Evolutionary conservation across 805 yeast species (phyloP).

Genomic region (Wickerhamomyces sydowiorum): DNA sequence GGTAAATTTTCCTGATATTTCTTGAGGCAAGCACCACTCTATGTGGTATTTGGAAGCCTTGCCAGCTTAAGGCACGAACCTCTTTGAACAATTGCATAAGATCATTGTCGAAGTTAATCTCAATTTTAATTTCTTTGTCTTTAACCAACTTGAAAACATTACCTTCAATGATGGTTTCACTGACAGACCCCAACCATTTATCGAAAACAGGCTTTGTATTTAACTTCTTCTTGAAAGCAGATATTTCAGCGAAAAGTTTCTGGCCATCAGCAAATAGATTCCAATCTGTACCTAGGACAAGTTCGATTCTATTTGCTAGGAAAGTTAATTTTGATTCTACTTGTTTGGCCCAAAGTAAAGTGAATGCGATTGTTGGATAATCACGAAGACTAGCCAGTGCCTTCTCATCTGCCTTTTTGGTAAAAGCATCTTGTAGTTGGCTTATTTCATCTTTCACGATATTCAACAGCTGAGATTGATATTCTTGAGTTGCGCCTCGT

Average conservation of each 20-base stretch:
- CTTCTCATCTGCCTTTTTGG: constrained; percentile 29
- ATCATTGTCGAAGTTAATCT: constrained; percentile 47
- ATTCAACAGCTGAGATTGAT: constrained; percentile 44
- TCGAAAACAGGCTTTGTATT: constrained; percentile 36
- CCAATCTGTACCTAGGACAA: constrained; percentile 60
- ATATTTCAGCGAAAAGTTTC: constrained; percentile 46
- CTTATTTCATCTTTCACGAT: constrained; percentile 43
- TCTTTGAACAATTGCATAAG: constrained; percentile 44
- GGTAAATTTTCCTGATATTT: constrained; percentile 45
- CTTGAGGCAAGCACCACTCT: constrained; percentile 40
- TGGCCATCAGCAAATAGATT: constrained; percentile 59
- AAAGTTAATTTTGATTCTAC: constrained; percentile 36
- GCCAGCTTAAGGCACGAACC: constrained; percentile 39
- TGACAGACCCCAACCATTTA: constrained; percentile 41
- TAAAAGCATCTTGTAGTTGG: constrained; percentile 34
- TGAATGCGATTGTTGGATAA: constrained; percentile 41
- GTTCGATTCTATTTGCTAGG: constrained; percentile 39
- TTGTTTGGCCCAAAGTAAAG: constrained; percentile 49
- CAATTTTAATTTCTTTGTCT: constrained; percentile 24
- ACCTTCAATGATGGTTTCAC: constrained; percentile 23
- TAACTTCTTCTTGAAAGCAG: constrained; percentile 38
- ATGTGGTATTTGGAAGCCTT: constrained; percentile 56
- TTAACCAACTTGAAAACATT: constrained; percentile 34
- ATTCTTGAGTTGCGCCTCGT: constrained; percentile 53
- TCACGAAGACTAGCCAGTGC: constrained; percentile 36